A percentile compares a stretch with the other conserved stretches of the same genome.
Conservation (phyloP, 2,329 filamentous ascomycete species). For the Drechslera avenae region DNA sequence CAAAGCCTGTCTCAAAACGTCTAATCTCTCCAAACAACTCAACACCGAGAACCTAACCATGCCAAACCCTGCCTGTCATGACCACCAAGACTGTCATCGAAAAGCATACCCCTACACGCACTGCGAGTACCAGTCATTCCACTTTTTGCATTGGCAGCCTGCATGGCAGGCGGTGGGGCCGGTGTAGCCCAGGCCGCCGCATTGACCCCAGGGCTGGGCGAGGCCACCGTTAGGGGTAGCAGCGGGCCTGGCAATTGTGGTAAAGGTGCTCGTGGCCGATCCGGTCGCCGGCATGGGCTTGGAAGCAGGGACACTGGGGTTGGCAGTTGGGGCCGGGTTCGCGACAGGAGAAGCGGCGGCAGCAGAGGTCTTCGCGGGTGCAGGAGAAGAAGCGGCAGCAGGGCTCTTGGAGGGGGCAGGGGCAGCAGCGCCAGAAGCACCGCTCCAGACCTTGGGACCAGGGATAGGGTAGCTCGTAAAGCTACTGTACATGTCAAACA, state of each 20-base stretch:
- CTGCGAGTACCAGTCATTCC: constrained; percentile 56
- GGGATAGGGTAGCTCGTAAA: constrained; percentile 43
- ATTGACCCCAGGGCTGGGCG: constrained; percentile 50
- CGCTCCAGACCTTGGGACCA: constrained; percentile 46
- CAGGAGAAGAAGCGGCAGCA: constrained; percentile 8
- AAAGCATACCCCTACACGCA: constrained; percentile 38
- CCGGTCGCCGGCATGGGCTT: constrained; percentile 5
- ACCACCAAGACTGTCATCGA: neutral
- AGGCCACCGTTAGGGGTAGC: constrained; percentile 24
- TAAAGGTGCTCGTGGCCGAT: constrained; percentile 26
- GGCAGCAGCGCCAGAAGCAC: constrained; percentile 24
- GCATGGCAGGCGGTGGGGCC: constrained; percentile 50
- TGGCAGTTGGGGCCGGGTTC: too few species aligned
- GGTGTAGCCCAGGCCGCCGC: constrained; percentile 52
- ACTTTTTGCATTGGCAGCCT: constrained; percentile 48
- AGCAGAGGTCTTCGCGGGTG: neutral
- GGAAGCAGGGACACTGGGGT: constrained; percentile 11
- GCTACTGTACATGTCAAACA: constrained; percentile 51
- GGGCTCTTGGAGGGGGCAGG: neutral
- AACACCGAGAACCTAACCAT: neutral
- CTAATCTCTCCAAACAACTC: constrained; percentile 2
- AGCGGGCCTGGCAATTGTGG: constrained; percentile 27
- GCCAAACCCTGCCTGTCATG: neutral
- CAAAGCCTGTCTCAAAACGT: constrained; percentile 1
- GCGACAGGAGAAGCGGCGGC: too few species aligned